Base-by-base conservation (phyloP, 2,329 filamentous ascomycete genomes). In the Dactylella cylindrospora region DNA sequence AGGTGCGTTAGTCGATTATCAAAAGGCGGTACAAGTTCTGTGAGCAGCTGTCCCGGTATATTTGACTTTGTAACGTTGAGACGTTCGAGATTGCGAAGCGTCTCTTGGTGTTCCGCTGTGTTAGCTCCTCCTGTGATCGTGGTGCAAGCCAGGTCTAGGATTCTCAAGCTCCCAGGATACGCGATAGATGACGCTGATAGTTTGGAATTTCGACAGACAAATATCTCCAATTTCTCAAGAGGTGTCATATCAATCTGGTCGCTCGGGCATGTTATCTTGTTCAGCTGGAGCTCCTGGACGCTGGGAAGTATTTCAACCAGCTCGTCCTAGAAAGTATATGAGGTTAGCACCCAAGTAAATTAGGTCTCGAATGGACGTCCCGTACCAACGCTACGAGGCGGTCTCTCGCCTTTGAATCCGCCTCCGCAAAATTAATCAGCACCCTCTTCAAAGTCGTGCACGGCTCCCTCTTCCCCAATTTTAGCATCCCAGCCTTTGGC, bases 1-100 rank as follows among this genome's bases (percentile, higher is more conserved):
- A 61, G 41, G 32, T 47, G 54, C 3, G 54, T 61, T 19, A 61
- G 28, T 23, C 41, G 33, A 22, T 44, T 51, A 3, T 46, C 41
- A 29, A 28, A 31, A 22, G 54, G 54, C 13, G 46, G 46, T 8
- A 61, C 33, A 4, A 52, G 41, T 3, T 61, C 46, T 4, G 52
- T 33, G 10, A 52, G 20, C 10, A 6, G n/a, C 25, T 50, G 23
- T 3, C 35, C 25, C 12, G 46, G 23, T 6, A 61, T 7, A 20
- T 40, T 29, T 5, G 46, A 35, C 23, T 22, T 46, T 15, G 54
- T 61, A 10, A 61, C 25, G 15, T 52, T 52, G 20, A 61, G 40
- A 39, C 43, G 46, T 26, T 49, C 43, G n/a, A 57, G 38, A 13
- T 44, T 49, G 17, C 20, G 28, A 7, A 57, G 29, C 1, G 52